Conservation (phyloP, 2,329 filamentous ascomycete species). For the Aspergillus sp. region DNA sequence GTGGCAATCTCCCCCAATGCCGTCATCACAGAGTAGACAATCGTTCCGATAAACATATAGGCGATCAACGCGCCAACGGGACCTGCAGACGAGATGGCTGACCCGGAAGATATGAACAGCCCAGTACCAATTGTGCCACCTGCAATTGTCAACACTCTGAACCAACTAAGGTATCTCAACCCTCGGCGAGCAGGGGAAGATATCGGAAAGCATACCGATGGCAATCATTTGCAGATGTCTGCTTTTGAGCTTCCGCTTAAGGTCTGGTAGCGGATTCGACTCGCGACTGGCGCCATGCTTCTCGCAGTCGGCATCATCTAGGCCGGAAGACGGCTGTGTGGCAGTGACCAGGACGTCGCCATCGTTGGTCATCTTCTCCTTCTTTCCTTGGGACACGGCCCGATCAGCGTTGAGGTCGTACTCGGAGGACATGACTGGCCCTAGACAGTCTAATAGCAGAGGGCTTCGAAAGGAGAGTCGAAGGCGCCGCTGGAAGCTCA, state of each 20-base stretch:
- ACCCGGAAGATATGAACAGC: slow-evolving; percentile 68
- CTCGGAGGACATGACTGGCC: slow-evolving; percentile 26
- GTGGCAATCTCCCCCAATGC: slow-evolving; percentile 69
- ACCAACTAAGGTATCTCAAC: neutral
- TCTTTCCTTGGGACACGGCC: slow-evolving; percentile 21
- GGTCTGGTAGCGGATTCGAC: slow-evolving; percentile 61
- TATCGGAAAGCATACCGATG: slow-evolving; percentile 67
- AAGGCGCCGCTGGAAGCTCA: neutral
- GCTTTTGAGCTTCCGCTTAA: slow-evolving; percentile 78
- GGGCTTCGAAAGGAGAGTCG: neutral
- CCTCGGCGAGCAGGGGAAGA: neutral
- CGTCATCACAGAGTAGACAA: slow-evolving; percentile 75
- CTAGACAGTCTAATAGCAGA: slow-evolving; percentile 7
- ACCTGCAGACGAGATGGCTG: slow-evolving; percentile 61
- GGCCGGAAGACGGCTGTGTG: slow-evolving; percentile 9
- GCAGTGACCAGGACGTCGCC: slow-evolving; percentile 24
- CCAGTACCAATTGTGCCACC: slow-evolving; percentile 71
- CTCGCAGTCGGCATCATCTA: slow-evolving; percentile 36
- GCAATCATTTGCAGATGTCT: slow-evolving; percentile 98
- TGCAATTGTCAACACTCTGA: slow-evolving; percentile 15
- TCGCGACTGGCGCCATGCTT: slow-evolving; percentile 40
- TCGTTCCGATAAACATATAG: slow-evolving; percentile 67
- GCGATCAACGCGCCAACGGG: slow-evolving; percentile 67
- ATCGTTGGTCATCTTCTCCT: slow-evolving; percentile 26
- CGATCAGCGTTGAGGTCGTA: slow-evolving; percentile 16